A percentile compares a stretch with the other conserved stretches of the same genome.
phyloP scores from a whole-genome alignment of 2,329 filamentous ascomycete species.

The Ophiocordyceps camponoti-floridani region DNA sequence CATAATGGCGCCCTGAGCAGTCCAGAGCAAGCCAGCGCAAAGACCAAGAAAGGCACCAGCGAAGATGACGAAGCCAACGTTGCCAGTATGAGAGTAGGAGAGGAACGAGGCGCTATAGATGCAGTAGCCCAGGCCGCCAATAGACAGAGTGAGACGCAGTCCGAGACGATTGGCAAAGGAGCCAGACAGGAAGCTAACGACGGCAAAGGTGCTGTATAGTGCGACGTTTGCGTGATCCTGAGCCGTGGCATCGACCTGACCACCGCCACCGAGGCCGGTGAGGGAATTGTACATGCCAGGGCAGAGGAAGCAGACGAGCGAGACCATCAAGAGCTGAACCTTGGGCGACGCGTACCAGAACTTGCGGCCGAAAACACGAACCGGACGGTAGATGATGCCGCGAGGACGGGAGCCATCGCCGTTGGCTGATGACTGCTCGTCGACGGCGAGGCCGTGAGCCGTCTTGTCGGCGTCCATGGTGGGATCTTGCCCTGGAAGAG shows the following conservation, averaged over 20 bases:
- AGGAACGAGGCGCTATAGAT: conserved; percentile 57
- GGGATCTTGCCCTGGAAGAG: too few species aligned
- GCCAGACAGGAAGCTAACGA: conserved; percentile 52
- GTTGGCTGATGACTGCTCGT: conserved; percentile 4
- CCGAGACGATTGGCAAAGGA: conserved; percentile 65
- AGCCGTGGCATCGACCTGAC: conserved; percentile 28
- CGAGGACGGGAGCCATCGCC: conserved; percentile 15
- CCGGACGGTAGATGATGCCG: conserved; percentile 51
- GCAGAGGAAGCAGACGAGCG: conserved; percentile 38
- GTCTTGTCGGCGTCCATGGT: conserved; percentile 1
- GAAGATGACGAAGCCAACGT: conserved; percentile 57
- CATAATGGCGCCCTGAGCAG: conserved; percentile 71
- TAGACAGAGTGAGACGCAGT: conserved; percentile 45
- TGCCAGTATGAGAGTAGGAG: conserved; percentile 48
- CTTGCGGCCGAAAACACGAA: conserved; percentile 33
- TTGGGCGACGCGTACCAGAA: conserved; percentile 60
- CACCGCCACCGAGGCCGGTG: conserved; percentile 45
- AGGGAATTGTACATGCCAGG: conserved; percentile 59
- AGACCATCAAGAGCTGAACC: conserved; percentile 52
- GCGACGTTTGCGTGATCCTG: conserved; percentile 50
- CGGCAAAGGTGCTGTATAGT: conserved; percentile 53
- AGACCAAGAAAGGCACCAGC: conserved; percentile 60
- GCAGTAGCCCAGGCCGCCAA: conserved; percentile 63
- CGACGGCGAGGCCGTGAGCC: conserved; percentile 3
- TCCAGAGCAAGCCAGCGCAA: conserved; percentile 68